phyloP scores from a whole-genome alignment of 805 yeast genomes.

The Ogataea methanolica region DNA sequence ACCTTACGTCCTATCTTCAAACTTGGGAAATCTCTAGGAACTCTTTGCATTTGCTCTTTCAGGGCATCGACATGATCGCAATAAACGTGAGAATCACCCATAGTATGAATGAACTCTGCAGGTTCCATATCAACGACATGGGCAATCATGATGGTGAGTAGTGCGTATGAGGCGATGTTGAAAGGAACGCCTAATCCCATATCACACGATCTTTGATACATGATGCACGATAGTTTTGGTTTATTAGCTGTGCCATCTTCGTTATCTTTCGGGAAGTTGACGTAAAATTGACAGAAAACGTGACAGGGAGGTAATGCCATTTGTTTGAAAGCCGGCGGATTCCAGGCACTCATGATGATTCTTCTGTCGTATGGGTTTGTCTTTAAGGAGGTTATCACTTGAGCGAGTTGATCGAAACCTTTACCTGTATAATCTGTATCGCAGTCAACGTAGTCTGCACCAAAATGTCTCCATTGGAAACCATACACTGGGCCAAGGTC shows the following conservation, averaged over 20 bases:
- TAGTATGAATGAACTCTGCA: slow-evolving; percentile 90
- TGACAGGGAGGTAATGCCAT: slow-evolving; percentile 99
- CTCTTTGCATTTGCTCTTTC: slow-evolving; percentile 69
- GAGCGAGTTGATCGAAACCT: slow-evolving; percentile 87
- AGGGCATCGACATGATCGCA: slow-evolving; percentile 90
- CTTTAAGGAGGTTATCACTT: slow-evolving; percentile 73
- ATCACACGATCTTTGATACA: slow-evolving; percentile 97
- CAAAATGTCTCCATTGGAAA: slow-evolving; percentile 99
- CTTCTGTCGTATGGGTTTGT: slow-evolving; percentile 92
- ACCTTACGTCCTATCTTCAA: slow-evolving; percentile 66
- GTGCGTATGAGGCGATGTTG: slow-evolving; percentile 94
- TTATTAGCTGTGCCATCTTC: slow-evolving; percentile 19
- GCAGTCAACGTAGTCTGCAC: slow-evolving; percentile 85
- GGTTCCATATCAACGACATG: slow-evolving; percentile 92
- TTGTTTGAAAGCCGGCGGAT: slow-evolving; percentile 86
- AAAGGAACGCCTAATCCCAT: slow-evolving; percentile 99
- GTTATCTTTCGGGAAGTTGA: slow-evolving; percentile 61
- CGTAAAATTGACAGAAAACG: slow-evolving; percentile 93
- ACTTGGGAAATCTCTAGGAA: slow-evolving; percentile 78
- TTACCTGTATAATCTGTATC: slow-evolving; percentile 81
- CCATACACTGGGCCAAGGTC: slow-evolving; percentile 99
- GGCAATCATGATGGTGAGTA: slow-evolving; percentile 92
- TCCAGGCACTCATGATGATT: slow-evolving; percentile 96
- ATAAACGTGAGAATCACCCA: slow-evolving; percentile 97
- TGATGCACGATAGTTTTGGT: slow-evolving; percentile 77